A percentile compares a stretch with the other conserved stretches of the same genome.
phyloP scores from a whole-genome alignment of 2,329 filamentous ascomycete species.

The Thelonectria rubi region DNA sequence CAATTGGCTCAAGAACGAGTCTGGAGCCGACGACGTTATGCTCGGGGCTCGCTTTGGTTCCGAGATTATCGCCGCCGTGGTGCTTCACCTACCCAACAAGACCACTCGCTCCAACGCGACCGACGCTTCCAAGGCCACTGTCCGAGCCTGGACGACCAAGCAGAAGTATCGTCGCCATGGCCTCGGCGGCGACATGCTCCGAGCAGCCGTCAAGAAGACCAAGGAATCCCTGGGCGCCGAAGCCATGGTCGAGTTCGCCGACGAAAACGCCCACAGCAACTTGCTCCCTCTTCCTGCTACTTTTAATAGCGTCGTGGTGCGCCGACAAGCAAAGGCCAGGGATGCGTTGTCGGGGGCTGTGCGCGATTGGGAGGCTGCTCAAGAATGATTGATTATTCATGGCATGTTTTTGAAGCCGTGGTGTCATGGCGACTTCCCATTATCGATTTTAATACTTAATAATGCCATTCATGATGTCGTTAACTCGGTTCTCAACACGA shows the following conservation, averaged over 20 bases:
- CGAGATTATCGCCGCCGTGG: constrained; percentile 74
- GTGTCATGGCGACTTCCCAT: background rate
- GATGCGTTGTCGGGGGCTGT: constrained; percentile 51
- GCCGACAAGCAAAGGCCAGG: constrained; percentile 63
- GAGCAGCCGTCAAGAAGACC: constrained; percentile 73
- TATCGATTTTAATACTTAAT: background rate
- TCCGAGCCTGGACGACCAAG: constrained; percentile 84
- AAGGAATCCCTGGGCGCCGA: constrained; percentile 69
- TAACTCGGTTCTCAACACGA: no score
- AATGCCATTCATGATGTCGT: background rate
- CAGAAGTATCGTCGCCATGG: constrained; percentile 74
- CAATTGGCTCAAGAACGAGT: constrained; percentile 59
- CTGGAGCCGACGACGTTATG: constrained; percentile 59
- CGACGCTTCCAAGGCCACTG: constrained; percentile 67
- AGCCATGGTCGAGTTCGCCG: constrained; percentile 72
- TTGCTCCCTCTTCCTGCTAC: constrained; percentile 62
- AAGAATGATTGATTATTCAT: background rate
- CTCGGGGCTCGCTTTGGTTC: constrained; percentile 72
- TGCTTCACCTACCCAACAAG: constrained; percentile 64
- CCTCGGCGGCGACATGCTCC: constrained; percentile 75
- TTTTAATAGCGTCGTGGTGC: constrained; percentile 68
- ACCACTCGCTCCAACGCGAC: constrained; percentile 10
- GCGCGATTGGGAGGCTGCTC: constrained; percentile 29
- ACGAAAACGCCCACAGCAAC: constrained; percentile 77
- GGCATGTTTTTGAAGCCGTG: background rate